Percentiles rank a stretch among this genome's conserved stretches.
Conservation (phyloP, 2,329 filamentous ascomycete genomes). For the Paecilomyces fulvus region DNA sequence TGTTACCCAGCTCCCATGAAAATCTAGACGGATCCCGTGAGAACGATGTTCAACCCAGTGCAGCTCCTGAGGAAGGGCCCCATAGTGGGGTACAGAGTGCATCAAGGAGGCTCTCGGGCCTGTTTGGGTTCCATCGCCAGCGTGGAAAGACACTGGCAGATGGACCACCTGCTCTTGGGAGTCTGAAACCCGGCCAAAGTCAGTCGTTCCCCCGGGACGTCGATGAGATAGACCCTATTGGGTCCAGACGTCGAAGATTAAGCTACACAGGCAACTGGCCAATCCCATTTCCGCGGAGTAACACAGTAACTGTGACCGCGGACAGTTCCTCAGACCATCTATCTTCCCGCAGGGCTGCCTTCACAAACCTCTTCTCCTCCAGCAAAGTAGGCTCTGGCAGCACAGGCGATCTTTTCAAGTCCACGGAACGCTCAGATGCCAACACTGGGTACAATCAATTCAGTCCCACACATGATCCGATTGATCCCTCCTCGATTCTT, state of each 20-base stretch:
- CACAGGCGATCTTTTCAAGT: constrained; percentile 18
- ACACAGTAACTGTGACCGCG: constrained; percentile 33
- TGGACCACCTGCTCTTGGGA: constrained; percentile 49
- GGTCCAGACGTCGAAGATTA: constrained; percentile 43
- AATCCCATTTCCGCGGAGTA: constrained; percentile 38
- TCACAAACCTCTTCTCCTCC: constrained; percentile 37
- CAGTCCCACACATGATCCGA: constrained; percentile 37
- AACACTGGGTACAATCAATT: constrained; percentile 39
- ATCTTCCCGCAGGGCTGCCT: constrained; percentile 30
- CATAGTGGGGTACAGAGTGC: constrained; percentile 38
- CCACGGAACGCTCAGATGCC: constrained; percentile 25
- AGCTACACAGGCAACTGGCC: constrained; percentile 52
- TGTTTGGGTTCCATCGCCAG: constrained; percentile 52
- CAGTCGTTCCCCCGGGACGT: constrained; percentile 54
- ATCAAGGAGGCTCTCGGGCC: constrained; percentile 47
- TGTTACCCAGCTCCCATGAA: constrained; percentile 41
- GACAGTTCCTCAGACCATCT: constrained; percentile 34
- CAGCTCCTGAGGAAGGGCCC: constrained; percentile 15
- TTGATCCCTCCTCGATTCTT: constrained; percentile 37
- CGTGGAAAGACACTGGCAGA: constrained; percentile 53
- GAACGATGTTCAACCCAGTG: constrained; percentile 1
- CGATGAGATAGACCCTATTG: constrained; percentile 44
- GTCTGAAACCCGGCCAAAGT: constrained; percentile 52
- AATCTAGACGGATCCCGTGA: constrained; percentile 30
- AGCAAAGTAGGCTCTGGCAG: constrained; percentile 30